Percentiles rank a stretch among this genome's conserved stretches.
These are phyloP conservation scores for Penicillium sp. DNA, from an alignment of 2,329 filamentous ascomycete genomes.

Conservation along the genomic window DNA sequence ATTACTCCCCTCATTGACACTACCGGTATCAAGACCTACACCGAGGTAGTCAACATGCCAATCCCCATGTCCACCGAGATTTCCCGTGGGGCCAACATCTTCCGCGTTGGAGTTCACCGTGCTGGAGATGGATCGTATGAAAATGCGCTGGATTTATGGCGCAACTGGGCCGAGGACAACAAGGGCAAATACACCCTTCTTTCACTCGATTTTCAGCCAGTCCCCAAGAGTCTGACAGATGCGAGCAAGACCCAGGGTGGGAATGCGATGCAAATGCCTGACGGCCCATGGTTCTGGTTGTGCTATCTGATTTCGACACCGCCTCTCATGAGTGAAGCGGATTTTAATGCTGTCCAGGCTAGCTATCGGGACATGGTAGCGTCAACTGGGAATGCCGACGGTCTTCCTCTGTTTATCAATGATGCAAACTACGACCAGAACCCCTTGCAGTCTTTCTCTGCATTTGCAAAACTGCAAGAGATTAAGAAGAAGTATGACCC, in stretches of 20 bases:
- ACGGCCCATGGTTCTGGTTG: constrained; percentile 34
- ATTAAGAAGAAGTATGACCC: constrained; percentile 45
- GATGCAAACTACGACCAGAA: constrained; percentile 35
- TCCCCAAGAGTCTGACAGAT: constrained; percentile 31
- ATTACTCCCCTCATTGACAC: constrained; percentile 33
- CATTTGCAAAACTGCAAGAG: constrained; percentile 32
- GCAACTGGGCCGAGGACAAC: constrained; percentile 29
- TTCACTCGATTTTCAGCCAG: constrained; percentile 30
- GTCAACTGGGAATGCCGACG: constrained; percentile 26
- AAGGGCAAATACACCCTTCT: constrained; percentile 31
- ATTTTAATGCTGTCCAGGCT: constrained; percentile 28
- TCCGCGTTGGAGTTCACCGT: constrained; percentile 35
- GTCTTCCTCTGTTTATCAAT: constrained; percentile 30
- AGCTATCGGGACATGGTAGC: constrained; percentile 32
- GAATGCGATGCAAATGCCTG: constrained; percentile 37
- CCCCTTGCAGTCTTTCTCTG: constrained; percentile 29
- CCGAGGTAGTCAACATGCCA: constrained; percentile 35
- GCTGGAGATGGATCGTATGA: constrained; percentile 23
- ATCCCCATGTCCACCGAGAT: constrained; percentile 29
- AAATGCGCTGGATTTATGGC: constrained; percentile 26
- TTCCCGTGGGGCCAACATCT: constrained; percentile 33
- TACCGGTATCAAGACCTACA: constrained; percentile 28
- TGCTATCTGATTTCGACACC: constrained; percentile 31
- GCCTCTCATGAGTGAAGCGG: constrained; percentile 20
- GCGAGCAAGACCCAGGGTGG: constrained; percentile 33